These are phyloP conservation scores for Cryptococcus deneoformans DNA, from an alignment of 1,284 basidiomycete genomes.

Conservation along the genomic window DNA sequence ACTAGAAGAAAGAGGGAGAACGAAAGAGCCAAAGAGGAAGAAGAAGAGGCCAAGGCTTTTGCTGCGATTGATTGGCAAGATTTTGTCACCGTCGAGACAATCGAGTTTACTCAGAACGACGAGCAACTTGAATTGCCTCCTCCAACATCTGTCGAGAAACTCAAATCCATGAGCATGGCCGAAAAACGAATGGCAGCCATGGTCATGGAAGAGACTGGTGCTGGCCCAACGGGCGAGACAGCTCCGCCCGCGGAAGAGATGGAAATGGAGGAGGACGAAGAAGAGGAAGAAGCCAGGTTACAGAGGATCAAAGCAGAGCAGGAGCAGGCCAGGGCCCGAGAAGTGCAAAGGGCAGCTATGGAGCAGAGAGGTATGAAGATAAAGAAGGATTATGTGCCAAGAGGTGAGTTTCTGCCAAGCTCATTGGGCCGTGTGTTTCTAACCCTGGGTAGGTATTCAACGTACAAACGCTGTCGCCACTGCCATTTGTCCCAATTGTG, in stretches of 20 bases:
- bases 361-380: constrained; percentile 89
- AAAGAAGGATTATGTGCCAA: constrained; percentile 93
- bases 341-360: constrained; percentile 72
- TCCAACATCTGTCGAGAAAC: constrained; percentile 90
- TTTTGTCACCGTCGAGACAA: constrained; percentile 97
- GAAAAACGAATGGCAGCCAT: constrained; percentile 98
- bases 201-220: constrained; percentile 91
- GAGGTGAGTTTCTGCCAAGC: constrained; percentile 58
- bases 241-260: constrained; percentile 56
- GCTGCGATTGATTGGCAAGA: constrained; percentile 99
- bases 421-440: constrained; percentile 6
- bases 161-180: constrained; percentile 93
- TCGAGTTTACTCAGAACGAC: constrained; percentile 94
- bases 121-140: constrained; percentile 87
- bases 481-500: constrained; percentile 89
- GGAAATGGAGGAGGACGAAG: constrained; percentile 49
- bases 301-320: constrained; percentile 69
- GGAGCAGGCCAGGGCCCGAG: constrained; percentile 67
- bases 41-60: constrained; percentile 66
- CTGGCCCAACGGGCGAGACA: constrained; percentile 60
- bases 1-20: constrained; percentile 79
- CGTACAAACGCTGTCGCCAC: constrained; percentile 62
- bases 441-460: constrained; percentile 56
- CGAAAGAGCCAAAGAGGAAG: constrained; percentile 81
- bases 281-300: constrained; percentile 60